Base-by-base conservation (phyloP, 2,329 filamentous ascomycete genomes). In the Pestalotiopsis sp. region DNA sequence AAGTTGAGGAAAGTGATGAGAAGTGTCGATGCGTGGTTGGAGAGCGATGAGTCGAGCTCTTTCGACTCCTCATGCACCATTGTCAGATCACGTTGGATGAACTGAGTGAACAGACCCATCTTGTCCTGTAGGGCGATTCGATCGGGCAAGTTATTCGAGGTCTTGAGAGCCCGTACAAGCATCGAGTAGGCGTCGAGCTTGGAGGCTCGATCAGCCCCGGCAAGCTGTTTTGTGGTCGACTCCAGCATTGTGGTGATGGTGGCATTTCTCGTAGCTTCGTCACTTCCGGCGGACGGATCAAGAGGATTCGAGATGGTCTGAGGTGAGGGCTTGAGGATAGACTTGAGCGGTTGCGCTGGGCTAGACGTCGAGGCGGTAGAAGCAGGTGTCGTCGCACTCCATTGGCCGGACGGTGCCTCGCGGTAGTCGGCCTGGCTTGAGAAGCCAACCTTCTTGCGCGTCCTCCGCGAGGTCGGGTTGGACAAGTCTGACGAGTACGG, bases 151-250 rank as follows among this genome's bases (percentile, higher is more conserved):
- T 93, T 92, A 71, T 95, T 93, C 68, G 95, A 97, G 5, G 92
- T 88, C 77, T 93, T 93, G 73, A 98, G 83, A 3, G 91, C 90
- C 41, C 90, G 87, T 39, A 92, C 89, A 59, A 99, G 84, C 75
- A 92, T 92, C 77, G 91, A 90, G 76, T 99, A 98, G 63, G 95
- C 93, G 81, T 99, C 96, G 39, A 96, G 81, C 73, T 92, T 92
- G 13, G 89, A 90, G 68, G 90, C 87, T 66, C 91, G 86, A 73
- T 94, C 92, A 38, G 89, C 84, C 25, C 92, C 90, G 49, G 92
- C 92, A 62, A 99, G 86, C 80, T 96, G 92, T 79, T 93, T 91
- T 45, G 94, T 87, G 4, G 94, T 90, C 0, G 93, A 97, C 74
- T 97, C 93, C 72, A 98, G 82, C 91, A 98, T 96, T 74, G 90